Percentiles rank a stretch among this genome's conserved stretches.
Conservation (phyloP, 768 basidiomycete species). For the Boletus vinaceobasis region DNA sequence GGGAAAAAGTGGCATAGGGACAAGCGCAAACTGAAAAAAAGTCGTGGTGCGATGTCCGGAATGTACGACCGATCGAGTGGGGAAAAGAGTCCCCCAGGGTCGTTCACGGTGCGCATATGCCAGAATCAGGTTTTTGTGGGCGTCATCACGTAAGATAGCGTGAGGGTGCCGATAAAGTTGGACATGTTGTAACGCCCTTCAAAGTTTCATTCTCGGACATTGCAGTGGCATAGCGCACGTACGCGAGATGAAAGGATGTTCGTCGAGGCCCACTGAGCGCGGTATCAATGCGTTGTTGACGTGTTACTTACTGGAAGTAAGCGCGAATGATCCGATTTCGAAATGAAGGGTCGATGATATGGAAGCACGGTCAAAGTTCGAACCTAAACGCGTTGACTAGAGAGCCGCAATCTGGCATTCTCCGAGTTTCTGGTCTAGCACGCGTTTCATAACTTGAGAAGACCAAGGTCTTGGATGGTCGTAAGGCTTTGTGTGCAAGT, state of each 20-base stretch:
- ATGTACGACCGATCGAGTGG: neutral
- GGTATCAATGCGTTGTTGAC: neutral
- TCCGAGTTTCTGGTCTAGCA: no score
- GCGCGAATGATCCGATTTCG: neutral
- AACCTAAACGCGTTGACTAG: neutral
- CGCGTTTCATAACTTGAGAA: neutral
- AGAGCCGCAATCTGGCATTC: neutral
- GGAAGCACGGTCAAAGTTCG: no score
- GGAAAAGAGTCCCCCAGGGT: neutral
- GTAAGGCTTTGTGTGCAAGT: no score
- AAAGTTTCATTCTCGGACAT: neutral
- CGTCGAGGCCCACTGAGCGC: neutral
- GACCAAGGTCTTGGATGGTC: neutral
- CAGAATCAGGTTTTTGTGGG: neutral
- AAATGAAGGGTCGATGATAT: neutral
- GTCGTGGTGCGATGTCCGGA: neutral
- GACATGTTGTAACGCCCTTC: neutral
- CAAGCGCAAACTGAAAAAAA: neutral
- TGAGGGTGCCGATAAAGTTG: neutral
- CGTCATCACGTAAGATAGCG: constrained; percentile 1
- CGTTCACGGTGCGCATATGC: neutral
- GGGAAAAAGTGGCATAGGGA: neutral
- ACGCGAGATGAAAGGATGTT: constrained; percentile 2
- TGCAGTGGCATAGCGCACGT: neutral
- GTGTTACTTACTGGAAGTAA: neutral